Base-by-base conservation (phyloP, 352 stramenopile species). In the Phytopythium ostracodes region DNA sequence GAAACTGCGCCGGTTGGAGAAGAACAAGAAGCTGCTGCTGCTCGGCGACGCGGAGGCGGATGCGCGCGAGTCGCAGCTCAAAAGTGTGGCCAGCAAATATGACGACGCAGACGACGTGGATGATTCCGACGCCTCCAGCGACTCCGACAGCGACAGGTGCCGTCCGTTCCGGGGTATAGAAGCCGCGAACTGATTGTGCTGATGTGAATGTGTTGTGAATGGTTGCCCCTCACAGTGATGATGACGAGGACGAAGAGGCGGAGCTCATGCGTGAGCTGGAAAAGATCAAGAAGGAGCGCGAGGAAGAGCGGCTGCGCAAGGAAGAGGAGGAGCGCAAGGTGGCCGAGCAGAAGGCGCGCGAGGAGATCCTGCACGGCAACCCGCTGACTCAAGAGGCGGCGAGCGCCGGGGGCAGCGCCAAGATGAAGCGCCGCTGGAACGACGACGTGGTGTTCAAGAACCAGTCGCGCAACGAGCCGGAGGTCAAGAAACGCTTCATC, bases 401-500 rank as follows among this genome's bases (percentile, higher is more conserved):
- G 57, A 43, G 22, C 22, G n/a, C 54, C 49, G 38, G 49, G 49
- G 61, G 76, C 52, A 79, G 73, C 51, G 70, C 81, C 51, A 85
- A 83, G 64, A 87, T 98, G 75, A 98, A 98, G 72, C 82, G 96
- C 42, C 92, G 92, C 58, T 99, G 98, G 98, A 99, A 99, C 81
- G 97, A 99, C 68, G 98, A 99, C 78, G 97, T 99, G 20, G 96
- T 99, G 29, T 99, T 99, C 87, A 98, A 98, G 65, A 99, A 99
- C 80, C 92, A 98, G 75, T 97, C 96, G 24, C 90, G 94, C 64
- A 92, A 92, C 62, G 97, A 99, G 70, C 92, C 92, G 8, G 84
- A 98, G 70, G 75, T 96, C 42, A 96, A 93, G 73, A 99, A 99
- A 71, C 87, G 97, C 60, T 99, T 99, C 75, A 99, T 99, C 72